A percentile compares a stretch with the other conserved stretches of the same genome.
phyloP scores from a whole-genome alignment of 2,329 filamentous ascomycete genomes.

The Fusarium setosum region DNA sequence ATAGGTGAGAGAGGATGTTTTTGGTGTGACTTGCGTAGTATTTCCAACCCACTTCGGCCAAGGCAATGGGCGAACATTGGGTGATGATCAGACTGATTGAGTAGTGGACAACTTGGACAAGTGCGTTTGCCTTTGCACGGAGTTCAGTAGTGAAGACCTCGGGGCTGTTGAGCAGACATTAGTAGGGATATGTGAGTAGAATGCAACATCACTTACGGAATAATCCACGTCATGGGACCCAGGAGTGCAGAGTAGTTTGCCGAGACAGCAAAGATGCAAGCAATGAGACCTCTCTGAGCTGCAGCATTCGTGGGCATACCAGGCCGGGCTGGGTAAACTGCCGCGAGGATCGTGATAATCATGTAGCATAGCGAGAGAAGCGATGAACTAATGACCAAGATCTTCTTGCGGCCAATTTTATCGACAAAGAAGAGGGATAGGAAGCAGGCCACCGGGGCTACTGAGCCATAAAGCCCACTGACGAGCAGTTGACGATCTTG shows the following conservation, averaged over 20 bases:
- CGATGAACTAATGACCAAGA: conserved; percentile 50
- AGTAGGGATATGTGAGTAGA: accelerated
- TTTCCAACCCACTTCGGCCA: conserved; percentile 54
- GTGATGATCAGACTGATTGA: conserved; percentile 54
- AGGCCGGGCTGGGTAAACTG: conserved; percentile 49
- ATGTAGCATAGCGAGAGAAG: conserved; percentile 51
- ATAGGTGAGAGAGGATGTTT: accelerated
- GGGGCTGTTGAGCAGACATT: conserved; percentile 37
- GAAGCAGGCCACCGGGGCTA: conserved; percentile 51
- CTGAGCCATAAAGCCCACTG: conserved; percentile 53
- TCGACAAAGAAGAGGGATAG: conserved; percentile 54
- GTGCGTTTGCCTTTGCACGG: conserved; percentile 54
- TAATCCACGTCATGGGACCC: conserved; percentile 56
- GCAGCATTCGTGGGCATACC: conserved; percentile 51
- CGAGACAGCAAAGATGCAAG: conserved; percentile 50
- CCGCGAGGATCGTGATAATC: conserved; percentile 54
- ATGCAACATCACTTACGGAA: conserved; percentile 46
- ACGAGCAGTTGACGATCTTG: conserved; percentile 52
- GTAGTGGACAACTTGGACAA: conserved; percentile 55
- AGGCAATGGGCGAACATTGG: conserved; percentile 53
- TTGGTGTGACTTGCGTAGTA: conserved; percentile 47
- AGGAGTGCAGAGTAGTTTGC: conserved; percentile 52
- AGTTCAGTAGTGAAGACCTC: conserved; percentile 55
- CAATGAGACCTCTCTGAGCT: conserved; percentile 52
- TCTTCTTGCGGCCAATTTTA: conserved; percentile 49